phyloP scores from a whole-genome alignment of 768 basidiomycete genomes.

The Lactarius psammicola region DNA sequence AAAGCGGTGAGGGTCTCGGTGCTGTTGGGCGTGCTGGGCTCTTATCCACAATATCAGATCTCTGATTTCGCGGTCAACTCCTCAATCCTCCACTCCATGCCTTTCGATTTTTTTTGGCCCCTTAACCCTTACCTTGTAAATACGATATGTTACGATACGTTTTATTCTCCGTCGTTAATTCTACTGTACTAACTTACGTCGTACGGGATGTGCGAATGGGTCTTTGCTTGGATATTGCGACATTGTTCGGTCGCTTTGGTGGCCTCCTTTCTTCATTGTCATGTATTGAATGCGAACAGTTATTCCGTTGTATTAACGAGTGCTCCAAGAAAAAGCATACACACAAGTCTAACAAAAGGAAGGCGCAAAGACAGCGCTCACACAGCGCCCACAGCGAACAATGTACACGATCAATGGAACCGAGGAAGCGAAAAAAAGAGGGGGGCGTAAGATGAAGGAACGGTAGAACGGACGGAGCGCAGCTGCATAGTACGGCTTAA shows the following conservation, averaged over 20 bases:
- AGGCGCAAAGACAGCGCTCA: too few species aligned
- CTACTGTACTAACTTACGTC: too few species aligned
- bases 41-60: slow-evolving; percentile 49
- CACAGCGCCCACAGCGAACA: neutral
- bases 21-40: slow-evolving; percentile 50
- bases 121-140: too few species aligned
- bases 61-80: slow-evolving; percentile 32
- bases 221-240: neutral
- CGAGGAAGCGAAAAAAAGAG: neutral
- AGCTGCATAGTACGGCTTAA: slow-evolving; percentile 6
- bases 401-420: neutral
- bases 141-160: neutral
- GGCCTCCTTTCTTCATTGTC: neutral
- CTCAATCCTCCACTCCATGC: slow-evolving; percentile 1
- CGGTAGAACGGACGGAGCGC: neutral
- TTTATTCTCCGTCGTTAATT: slow-evolving; percentile 6
- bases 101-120: neutral
- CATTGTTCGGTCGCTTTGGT: neutral
- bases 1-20: slow-evolving; percentile 45
- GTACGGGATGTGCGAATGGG: neutral
- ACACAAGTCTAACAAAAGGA: slow-evolving; percentile 3
- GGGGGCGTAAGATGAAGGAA: too few species aligned
- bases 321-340: slow-evolving; percentile 22
- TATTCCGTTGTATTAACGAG: slow-evolving; percentile 4
- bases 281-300: neutral